A percentile compares a stretch with the other conserved stretches of the same genome.
phyloP scores from a whole-genome alignment of 192 early-diverging fungal genomes.

The Kickxella alabastrina region DNA sequence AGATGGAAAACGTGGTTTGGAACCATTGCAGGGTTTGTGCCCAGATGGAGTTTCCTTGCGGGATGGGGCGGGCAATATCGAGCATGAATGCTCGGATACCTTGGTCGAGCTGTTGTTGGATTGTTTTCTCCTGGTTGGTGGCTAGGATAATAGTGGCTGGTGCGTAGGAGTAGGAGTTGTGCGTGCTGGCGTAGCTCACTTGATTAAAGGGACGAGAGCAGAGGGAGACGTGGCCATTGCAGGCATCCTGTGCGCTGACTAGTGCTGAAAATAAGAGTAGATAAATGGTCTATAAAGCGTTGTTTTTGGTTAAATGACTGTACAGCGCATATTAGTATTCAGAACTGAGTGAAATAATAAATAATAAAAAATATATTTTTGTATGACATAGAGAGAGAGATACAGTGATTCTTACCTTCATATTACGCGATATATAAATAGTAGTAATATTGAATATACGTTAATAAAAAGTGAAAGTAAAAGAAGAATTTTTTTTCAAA shows the following conservation, averaged over 20 bases:
- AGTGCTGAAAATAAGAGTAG: not conserved
- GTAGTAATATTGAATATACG: too few species aligned
- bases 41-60: not conserved
- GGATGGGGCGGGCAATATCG: slow-evolving; percentile 45
- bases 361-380: too few species aligned
- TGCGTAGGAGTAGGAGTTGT: slow-evolving; percentile 66
- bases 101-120: slow-evolving; percentile 64
- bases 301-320: too few species aligned
- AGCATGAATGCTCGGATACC: slow-evolving; percentile 76
- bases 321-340: too few species aligned
- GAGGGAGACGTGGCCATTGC: slow-evolving; percentile 64
- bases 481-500: too few species aligned
- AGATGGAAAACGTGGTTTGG: not conserved
- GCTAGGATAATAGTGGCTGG: slow-evolving; percentile 31
- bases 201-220: slow-evolving; percentile 62
- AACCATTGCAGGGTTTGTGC: not conserved
- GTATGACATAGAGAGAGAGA: too few species aligned
- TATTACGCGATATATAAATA: too few species aligned
- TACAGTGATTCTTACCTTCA: too few species aligned
- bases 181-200: slow-evolving; percentile 66
- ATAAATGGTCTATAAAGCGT: not conserved
- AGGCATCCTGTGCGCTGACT: slow-evolving; percentile 12
- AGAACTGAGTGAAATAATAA: too few species aligned
- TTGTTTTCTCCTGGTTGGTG: slow-evolving; percentile 62
- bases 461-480: too few species aligned